These are phyloP conservation scores for Tylopilus rubrobrunneus DNA, from an alignment of 768 basidiomycete genomes.

Conservation along the genomic window DNA sequence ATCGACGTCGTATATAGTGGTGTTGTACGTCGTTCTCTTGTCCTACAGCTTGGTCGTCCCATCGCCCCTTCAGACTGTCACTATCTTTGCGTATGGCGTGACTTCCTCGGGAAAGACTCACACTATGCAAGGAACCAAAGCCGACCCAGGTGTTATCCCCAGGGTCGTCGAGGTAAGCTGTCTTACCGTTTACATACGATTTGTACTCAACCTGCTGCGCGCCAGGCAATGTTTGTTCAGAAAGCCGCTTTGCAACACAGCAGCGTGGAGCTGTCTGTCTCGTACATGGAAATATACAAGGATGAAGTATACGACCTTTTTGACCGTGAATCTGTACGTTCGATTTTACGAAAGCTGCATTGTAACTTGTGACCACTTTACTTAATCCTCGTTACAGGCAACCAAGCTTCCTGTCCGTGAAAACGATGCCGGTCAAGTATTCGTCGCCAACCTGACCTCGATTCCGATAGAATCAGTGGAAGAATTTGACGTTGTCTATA, in stretches of 20 bases:
- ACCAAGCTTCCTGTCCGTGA: conserved; percentile 55
- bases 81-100: conserved; percentile 88
- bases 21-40: conserved; percentile 45
- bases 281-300: conserved; percentile 90
- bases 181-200: not conserved
- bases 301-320: conserved; percentile 89
- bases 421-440: conserved; percentile 48
- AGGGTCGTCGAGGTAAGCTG: conserved; percentile 63
- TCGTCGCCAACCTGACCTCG: conserved; percentile 49
- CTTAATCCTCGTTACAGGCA: conserved; percentile 31
- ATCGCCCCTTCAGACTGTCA: conserved; percentile 55
- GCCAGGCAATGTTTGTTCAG: conserved; percentile 58
- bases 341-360: too few species aligned
- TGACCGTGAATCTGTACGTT: conserved; percentile 61
- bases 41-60: not conserved
- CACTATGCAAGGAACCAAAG: conserved; percentile 81
- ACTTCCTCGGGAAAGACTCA: conserved; percentile 90
- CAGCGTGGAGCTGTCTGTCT: conserved; percentile 49
- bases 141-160: conserved; percentile 83
- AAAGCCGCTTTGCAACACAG: conserved; percentile 37
- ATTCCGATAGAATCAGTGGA: conserved; percentile 35
- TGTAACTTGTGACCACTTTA: not conserved
- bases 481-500: conserved; percentile 48
- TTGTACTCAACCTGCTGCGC: not conserved
- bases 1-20: conserved; percentile 77